Conservation (phyloP, 2,329 filamentous ascomycete species). For the Stachybotrys elegans region DNA sequence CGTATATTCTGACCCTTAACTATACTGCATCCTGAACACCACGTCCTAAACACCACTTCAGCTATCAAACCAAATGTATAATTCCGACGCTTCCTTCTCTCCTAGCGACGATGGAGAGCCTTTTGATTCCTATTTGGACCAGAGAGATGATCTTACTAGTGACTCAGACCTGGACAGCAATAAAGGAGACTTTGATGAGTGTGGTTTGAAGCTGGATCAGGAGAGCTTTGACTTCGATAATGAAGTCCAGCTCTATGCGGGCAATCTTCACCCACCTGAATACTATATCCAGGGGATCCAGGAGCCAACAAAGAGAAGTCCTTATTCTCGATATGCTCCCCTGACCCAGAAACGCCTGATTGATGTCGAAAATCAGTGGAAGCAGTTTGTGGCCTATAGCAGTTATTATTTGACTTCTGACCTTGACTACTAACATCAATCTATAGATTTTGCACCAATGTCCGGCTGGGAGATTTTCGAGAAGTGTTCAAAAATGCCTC, state of each 20-base stretch:
- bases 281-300: slow-evolving; percentile 12
- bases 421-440: neutral
- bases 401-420: slow-evolving; percentile 4
- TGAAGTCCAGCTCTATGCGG: slow-evolving; percentile 10
- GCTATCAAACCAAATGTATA: neutral
- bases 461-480: neutral
- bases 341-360: slow-evolving; percentile 7
- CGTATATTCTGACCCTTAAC: no score
- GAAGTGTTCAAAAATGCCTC: neutral
- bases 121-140: neutral
- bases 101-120: neutral
- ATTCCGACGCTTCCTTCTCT: neutral
- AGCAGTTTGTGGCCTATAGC: no score
- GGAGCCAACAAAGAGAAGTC: slow-evolving; percentile 8
- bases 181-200: neutral
- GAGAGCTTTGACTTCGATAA: slow-evolving; percentile 6
- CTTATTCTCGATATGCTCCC: slow-evolving; percentile 10
- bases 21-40: neutral
- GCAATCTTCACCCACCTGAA: slow-evolving; percentile 11
- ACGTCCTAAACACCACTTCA: neutral
- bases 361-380: slow-evolving; percentile 9
- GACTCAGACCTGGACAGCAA: neutral
- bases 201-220: neutral
- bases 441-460: neutral
- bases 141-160: neutral